phyloP scores from a whole-genome alignment of 2,329 filamentous ascomycete species.

The Neofusicoccum cordaticola region DNA sequence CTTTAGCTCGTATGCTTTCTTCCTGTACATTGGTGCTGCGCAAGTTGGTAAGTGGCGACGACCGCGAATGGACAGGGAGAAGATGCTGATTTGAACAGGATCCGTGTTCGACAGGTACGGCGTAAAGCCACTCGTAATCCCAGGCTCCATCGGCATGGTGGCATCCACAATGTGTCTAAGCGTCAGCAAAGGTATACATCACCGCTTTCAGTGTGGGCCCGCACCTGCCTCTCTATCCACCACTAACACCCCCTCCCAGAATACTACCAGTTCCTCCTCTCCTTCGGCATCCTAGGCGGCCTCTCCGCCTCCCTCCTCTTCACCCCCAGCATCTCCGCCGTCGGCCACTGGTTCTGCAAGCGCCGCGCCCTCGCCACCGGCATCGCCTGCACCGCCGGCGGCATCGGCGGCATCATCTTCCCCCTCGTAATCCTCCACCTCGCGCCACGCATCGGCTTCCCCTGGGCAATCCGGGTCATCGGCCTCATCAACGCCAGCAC shows the following conservation, averaged over 20 bases:
- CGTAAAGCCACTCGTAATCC: constrained; percentile 28
- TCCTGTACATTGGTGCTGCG: constrained; percentile 35
- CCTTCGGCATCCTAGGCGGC: constrained; percentile 39
- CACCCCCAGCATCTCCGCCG: constrained; percentile 34
- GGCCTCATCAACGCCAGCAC: too few species aligned
- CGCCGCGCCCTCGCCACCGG: too few species aligned
- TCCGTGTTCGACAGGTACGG: constrained; percentile 40
- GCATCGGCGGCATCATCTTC: too few species aligned
- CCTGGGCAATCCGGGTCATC: too few species aligned
- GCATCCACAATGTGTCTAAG: constrained; percentile 30
- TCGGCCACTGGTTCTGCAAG: constrained; percentile 27
- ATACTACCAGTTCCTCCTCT: constrained; percentile 44
- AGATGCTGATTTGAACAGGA: constrained; percentile 20
- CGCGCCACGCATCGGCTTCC: too few species aligned
- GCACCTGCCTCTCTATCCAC: too few species aligned
- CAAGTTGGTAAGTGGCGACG: constrained; percentile 25
- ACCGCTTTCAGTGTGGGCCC: not conserved
- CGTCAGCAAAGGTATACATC: constrained; percentile 24
- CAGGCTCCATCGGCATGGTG: constrained; percentile 30
- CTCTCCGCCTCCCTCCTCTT: constrained; percentile 37
- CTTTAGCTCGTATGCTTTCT: constrained; percentile 39
- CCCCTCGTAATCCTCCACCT: too few species aligned
- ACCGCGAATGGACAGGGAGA: too few species aligned
- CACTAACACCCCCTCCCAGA: constrained; percentile 16
- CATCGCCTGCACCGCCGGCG: too few species aligned